Conservation (phyloP, 2,329 filamentous ascomycete species). For the Fusarium papillatum region DNA sequence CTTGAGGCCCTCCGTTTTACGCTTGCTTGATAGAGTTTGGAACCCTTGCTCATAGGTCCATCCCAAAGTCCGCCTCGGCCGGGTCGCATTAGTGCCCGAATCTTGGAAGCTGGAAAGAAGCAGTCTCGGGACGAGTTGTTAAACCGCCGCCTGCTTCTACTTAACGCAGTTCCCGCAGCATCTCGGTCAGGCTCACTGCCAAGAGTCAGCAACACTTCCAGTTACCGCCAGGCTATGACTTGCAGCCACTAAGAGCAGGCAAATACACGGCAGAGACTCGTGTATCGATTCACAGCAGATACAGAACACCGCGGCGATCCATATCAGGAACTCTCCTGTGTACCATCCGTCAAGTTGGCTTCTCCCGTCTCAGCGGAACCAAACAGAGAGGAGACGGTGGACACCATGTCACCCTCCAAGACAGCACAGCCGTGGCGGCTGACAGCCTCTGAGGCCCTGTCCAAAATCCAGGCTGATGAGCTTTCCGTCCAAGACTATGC, state of each 20-base stretch:
- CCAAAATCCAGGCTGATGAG: slow-evolving; percentile 54
- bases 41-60: background rate
- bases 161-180: background rate
- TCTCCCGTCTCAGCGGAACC: background rate
- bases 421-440: slow-evolving; percentile 39
- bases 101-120: background rate
- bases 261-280: background rate
- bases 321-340: background rate
- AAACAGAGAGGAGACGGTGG: background rate
- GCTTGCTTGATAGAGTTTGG: background rate
- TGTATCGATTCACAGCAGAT: background rate
- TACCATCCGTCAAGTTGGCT: background rate
- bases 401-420: slow-evolving; percentile 28
- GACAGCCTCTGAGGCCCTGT: slow-evolving; percentile 59
- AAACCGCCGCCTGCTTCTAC: background rate
- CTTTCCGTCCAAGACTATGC: slow-evolving; percentile 66
- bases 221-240: background rate
- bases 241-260: background rate
- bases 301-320: background rate
- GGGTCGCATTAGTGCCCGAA: slow-evolving; percentile 30
- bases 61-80: background rate
- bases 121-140: background rate
- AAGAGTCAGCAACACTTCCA: background rate
- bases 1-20: slow-evolving; percentile 1
- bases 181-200: background rate